phyloP scores from a whole-genome alignment of 768 basidiomycete species.

The Hericium alpestre region DNA sequence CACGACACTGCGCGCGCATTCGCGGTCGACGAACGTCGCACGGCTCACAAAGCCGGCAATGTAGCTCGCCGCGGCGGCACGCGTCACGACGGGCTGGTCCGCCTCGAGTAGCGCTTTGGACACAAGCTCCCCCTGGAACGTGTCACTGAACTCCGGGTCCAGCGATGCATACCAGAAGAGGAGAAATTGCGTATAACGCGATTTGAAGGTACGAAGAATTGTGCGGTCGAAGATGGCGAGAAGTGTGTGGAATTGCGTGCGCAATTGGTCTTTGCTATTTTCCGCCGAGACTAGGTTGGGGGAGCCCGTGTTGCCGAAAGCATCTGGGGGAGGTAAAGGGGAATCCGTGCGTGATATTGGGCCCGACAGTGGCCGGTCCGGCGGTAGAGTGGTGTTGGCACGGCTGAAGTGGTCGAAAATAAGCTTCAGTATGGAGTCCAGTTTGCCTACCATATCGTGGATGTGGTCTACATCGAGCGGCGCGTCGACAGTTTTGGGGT shows the following conservation, averaged over 20 bases:
- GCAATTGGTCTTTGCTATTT: conserved; percentile 22
- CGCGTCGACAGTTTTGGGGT: conserved; percentile 26
- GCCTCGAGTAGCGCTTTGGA: conserved; percentile 67
- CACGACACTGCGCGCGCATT: conserved; percentile 62
- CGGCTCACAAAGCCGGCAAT: conserved; percentile 88
- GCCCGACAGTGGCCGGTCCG: conserved; percentile 13
- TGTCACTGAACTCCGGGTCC: conserved; percentile 78
- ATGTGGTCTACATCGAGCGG: conserved; percentile 56
- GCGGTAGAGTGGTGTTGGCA: conserved; percentile 24
- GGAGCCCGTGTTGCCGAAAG: conserved; percentile 4
- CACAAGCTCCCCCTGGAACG: conserved; percentile 92
- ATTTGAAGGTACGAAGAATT: conserved; percentile 92
- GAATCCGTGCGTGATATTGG: conserved; percentile 21
- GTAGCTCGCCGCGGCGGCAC: conserved; percentile 89
- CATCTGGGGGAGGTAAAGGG: conserved; percentile 6
- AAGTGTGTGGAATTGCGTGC: conserved; percentile 73
- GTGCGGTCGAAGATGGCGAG: conserved; percentile 89
- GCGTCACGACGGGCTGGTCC: conserved; percentile 57
- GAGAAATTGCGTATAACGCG: conserved; percentile 94
- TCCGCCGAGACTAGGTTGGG: conserved; percentile 14
- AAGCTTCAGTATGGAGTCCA: conserved; percentile 79
- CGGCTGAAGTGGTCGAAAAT: conserved; percentile 78
- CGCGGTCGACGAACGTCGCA: conserved; percentile 73
- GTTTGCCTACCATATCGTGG: conserved; percentile 81
- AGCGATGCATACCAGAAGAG: conserved; percentile 93